Conservation (phyloP, 2,329 filamentous ascomycete species). For the Alternaria ventricosa region DNA sequence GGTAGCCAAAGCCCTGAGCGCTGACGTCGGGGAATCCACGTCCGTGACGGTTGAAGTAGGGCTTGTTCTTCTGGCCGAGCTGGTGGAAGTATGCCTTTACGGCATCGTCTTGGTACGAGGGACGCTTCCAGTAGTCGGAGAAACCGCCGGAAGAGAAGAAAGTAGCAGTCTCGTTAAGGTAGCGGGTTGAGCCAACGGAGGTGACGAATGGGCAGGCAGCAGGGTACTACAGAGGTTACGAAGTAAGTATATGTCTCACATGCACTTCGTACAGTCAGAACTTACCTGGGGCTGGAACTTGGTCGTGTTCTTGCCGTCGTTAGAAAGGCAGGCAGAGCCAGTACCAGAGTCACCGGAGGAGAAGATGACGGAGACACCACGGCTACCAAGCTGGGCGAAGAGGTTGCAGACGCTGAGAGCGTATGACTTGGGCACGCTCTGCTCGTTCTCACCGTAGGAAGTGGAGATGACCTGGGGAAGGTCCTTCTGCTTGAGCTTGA, state of each 20-base stretch:
- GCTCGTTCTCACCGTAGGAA: conserved; percentile 72
- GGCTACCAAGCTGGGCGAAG: conserved; percentile 68
- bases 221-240: conserved; percentile 58
- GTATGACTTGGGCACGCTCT: conserved; percentile 66
- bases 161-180: conserved; percentile 45
- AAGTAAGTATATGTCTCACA: not conserved
- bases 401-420: conserved; percentile 67
- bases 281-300: conserved; percentile 60
- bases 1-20: conserved; percentile 56
- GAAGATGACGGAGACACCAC: conserved; percentile 68
- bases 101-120: conserved; percentile 55
- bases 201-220: conserved; percentile 72
- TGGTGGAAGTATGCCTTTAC: conserved; percentile 54
- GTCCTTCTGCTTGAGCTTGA: conserved; percentile 56
- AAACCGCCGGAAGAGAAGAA: conserved; percentile 62
- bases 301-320: conserved; percentile 63
- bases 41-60: conserved; percentile 60
- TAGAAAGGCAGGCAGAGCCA: conserved; percentile 60
- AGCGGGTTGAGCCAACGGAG: conserved; percentile 66
- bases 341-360: conserved; percentile 68
- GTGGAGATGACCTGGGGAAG: conserved; percentile 69
- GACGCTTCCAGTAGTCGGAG: conserved; percentile 56
- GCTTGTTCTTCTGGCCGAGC: conserved; percentile 52
- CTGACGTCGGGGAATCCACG: conserved; percentile 69
- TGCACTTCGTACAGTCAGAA: not conserved